A percentile compares a stretch with the other conserved stretches of the same genome.
phyloP scores from a whole-genome alignment of 148 eudicot genomes.

The Dianthus caryophyllus region DNA sequence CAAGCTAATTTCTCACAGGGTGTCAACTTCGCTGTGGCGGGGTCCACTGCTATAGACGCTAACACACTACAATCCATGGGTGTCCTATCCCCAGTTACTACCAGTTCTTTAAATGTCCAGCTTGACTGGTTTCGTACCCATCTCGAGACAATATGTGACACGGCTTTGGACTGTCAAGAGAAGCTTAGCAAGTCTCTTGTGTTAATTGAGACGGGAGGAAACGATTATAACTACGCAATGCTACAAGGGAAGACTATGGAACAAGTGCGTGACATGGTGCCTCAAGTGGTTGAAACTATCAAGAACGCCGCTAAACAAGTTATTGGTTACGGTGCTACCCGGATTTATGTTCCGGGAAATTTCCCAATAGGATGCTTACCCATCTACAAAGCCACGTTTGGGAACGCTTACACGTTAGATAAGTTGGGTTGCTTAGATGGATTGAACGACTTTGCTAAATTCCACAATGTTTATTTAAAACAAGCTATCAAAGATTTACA shows the following conservation, averaged over 20 bases:
- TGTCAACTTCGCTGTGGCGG: slow-evolving; percentile 11
- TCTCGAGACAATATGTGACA: too few relatives aligned
- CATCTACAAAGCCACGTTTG: too few relatives aligned
- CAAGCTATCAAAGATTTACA: neutral
- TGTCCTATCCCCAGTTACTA: slow-evolving; percentile 2
- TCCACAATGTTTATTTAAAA: neutral
- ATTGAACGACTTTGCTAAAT: neutral
- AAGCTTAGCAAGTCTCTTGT: too few relatives aligned
- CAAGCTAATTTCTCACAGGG: neutral
- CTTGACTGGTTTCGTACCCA: slow-evolving; percentile 6
- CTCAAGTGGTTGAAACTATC: neutral
- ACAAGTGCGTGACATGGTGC: neutral
- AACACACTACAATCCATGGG: neutral
- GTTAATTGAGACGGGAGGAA: too few relatives aligned
- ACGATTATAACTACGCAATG: too few relatives aligned
- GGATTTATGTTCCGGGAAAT: slow-evolving; percentile 1
- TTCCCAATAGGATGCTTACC: too few relatives aligned
- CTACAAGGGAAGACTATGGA: neutral
- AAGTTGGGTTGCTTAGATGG: too few relatives aligned
- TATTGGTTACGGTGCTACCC: neutral
- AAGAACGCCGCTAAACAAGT: slow-evolving; percentile 2
- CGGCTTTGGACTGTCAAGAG: too few relatives aligned
- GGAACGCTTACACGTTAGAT: too few relatives aligned
- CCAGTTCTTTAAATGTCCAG: slow-evolving; percentile 6
- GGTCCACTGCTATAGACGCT: slow-evolving; percentile 4